Base-by-base conservation (phyloP, 2,329 filamentous ascomycete species). In the Diaporthe ampelina region DNA sequence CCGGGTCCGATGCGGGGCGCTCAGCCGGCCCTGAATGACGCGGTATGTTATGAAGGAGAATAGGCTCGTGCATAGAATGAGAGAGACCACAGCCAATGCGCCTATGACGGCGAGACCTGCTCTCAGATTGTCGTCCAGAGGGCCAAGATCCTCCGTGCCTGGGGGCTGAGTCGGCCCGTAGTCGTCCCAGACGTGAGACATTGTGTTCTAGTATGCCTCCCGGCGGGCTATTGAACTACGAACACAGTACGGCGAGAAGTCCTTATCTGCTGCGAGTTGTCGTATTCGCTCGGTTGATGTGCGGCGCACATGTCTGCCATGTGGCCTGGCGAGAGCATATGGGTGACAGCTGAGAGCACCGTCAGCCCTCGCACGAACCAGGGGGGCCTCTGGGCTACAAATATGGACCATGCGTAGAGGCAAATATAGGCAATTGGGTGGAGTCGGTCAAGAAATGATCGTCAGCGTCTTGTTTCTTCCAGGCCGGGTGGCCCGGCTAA, bases 41-140 rank as follows among this genome's bases (percentile, higher is more conserved):
- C 70, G 70, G 59, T 58, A 73, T 11, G 58, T 73, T 13, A 73
- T 73, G 37, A 73, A 73, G 19, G 63, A 58, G 37, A 73, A 73
- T 2, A 73, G 35, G 24, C 58, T 56, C 13, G 70, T 67, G 50
- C 70, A 73, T 5, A 73, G 29, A 7, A 67, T 68, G 3, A 73
- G 45, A 1, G 70, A 73, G 35, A 67, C 11, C 2, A 67, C 59
- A 24, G 70, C 59, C 11, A 73, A 43, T 1, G 45, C 35, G 35
- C 70, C 70, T 32, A 73, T 73, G 26, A 67, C 26, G 19, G 61
- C 43, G 24, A 73, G 70, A 5, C 70, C 70, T 19, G 21, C 37
- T 26, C 48, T 40, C 13, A 73, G 59, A 21, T 56, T 32, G 48
- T 65, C 58, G 21, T 29, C 50, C 19, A 73, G n/a, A 15, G 70